Evolutionary conservation across 495 filamentous ascomycete species (phyloP).

Genomic region (Immersiella caudata): DNA sequence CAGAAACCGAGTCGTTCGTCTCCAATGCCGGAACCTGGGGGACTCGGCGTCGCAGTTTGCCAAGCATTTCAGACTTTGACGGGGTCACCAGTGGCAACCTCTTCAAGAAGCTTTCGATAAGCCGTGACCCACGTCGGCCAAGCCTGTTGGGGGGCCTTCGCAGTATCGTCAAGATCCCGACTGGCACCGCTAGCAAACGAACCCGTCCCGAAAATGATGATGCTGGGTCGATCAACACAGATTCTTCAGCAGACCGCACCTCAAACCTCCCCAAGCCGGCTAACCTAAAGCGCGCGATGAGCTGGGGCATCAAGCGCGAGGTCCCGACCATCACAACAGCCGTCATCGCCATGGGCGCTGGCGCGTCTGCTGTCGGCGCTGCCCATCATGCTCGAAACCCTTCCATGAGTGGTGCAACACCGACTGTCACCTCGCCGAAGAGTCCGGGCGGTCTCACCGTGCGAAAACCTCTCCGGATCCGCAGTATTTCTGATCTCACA

Average conservation of each 20-base stretch:
- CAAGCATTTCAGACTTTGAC: constrained; percentile 60
- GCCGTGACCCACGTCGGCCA: constrained; percentile 47
- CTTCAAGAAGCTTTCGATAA: constrained; percentile 65
- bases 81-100: constrained; percentile 60
- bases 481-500: constrained; percentile 76
- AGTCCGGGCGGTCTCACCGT: constrained; percentile 47
- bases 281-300: constrained; percentile 56
- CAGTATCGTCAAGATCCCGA: constrained; percentile 61
- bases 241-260: constrained; percentile 40
- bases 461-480: constrained; percentile 59
- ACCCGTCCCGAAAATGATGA: constrained; percentile 47
- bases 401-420: constrained; percentile 53
- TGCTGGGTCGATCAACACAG: constrained; percentile 35
- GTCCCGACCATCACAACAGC: constrained; percentile 68
- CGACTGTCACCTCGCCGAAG: constrained; percentile 55
- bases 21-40: constrained; percentile 77
- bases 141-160: constrained; percentile 49
- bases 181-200: constrained; percentile 50
- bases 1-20: constrained; percentile 53
- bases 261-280: constrained; percentile 58
- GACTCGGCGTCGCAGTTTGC: constrained; percentile 63
- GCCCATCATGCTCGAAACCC: constrained; percentile 54
- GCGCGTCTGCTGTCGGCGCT: constrained; percentile 64
- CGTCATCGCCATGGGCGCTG: constrained; percentile 63
- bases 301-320: constrained; percentile 59